Conservation (phyloP, 2,329 filamentous ascomycete genomes). For the Huntiella savannae region DNA sequence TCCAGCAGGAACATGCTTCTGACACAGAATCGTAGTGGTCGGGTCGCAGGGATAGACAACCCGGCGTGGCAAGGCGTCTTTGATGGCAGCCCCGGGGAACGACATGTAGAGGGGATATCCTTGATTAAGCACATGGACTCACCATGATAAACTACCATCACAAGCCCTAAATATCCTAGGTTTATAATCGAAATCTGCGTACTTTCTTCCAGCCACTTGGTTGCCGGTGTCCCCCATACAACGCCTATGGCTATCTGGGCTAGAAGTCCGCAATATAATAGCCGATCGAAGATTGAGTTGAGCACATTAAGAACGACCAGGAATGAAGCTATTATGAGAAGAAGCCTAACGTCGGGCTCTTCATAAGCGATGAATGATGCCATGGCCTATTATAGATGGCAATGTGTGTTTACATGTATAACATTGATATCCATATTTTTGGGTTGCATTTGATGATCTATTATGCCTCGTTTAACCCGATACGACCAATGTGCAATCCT, state of each 20-base stretch:
- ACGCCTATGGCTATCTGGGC: conserved; percentile 55
- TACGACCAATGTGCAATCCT: too few species aligned
- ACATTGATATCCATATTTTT: too few species aligned
- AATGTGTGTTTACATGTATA: too few species aligned
- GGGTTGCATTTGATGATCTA: too few species aligned
- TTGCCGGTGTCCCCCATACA: conserved; percentile 49
- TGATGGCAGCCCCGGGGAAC: not conserved
- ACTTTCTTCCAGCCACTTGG: conserved; percentile 33
- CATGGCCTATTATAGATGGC: too few species aligned
- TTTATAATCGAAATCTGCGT: conserved; percentile 38
- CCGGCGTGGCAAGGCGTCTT: too few species aligned
- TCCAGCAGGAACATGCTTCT: too few species aligned
- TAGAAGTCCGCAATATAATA: conserved; percentile 50
- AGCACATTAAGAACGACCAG: conserved; percentile 41
- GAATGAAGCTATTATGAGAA: conserved; percentile 28
- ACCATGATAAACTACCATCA: conserved; percentile 55
- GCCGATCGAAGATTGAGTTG: conserved; percentile 35
- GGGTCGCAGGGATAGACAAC: too few species aligned
- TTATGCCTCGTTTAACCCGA: too few species aligned
- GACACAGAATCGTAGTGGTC: too few species aligned
- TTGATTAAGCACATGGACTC: not conserved
- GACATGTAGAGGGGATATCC: not conserved
- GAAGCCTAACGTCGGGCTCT: too few species aligned
- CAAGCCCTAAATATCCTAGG: conserved; percentile 54
- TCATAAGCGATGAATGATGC: too few species aligned